Evolutionary conservation across 2,329 filamentous ascomycete species (phyloP).

Genomic region (Teratosphaeria viscida): DNA sequence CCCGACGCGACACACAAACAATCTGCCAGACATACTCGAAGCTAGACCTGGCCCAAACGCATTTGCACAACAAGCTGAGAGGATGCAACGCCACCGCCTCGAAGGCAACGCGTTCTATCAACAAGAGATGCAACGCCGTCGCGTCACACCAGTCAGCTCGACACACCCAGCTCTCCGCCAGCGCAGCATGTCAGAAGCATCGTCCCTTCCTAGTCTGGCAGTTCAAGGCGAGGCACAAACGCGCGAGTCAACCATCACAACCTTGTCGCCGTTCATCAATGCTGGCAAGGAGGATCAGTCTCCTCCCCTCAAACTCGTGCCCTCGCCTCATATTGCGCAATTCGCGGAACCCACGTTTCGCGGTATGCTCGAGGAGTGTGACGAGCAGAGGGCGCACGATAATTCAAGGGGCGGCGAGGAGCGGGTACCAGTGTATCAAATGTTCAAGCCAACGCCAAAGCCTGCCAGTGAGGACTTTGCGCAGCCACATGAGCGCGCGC

Average conservation of each 20-base stretch:
- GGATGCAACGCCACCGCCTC: conserved; percentile 15
- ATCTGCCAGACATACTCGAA: conserved; percentile 7
- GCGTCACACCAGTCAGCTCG: conserved; percentile 10
- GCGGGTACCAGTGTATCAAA: conserved; percentile 15
- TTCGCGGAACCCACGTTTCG: conserved; percentile 26
- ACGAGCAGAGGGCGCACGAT: conserved; percentile 22
- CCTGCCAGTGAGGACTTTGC: conserved; percentile 10
- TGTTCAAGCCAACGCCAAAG: conserved; percentile 17
- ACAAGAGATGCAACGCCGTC: conserved; percentile 14
- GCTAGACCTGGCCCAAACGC: conserved; percentile 18
- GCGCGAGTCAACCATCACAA: conserved; percentile 15
- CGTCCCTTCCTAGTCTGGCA: neutral
- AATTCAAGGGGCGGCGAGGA: conserved; percentile 25
- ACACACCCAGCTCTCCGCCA: conserved; percentile 16
- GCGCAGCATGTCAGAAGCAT: neutral
- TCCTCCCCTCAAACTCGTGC: conserved; percentile 17
- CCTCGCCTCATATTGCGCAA: conserved; percentile 8
- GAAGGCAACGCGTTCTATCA: conserved; percentile 26
- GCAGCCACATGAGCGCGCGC: conserved; percentile 2
- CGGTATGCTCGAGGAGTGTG: conserved; percentile 30
- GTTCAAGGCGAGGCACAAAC: neutral
- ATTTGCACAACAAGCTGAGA: conserved; percentile 16
- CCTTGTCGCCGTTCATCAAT: conserved; percentile 19
- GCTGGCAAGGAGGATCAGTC: conserved; percentile 8
- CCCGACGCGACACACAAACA: neutral